These are phyloP conservation scores for Lizanozyma gosingica DNA, from an alignment of 1,139 yeast genomes.

Conservation along the genomic window DNA sequence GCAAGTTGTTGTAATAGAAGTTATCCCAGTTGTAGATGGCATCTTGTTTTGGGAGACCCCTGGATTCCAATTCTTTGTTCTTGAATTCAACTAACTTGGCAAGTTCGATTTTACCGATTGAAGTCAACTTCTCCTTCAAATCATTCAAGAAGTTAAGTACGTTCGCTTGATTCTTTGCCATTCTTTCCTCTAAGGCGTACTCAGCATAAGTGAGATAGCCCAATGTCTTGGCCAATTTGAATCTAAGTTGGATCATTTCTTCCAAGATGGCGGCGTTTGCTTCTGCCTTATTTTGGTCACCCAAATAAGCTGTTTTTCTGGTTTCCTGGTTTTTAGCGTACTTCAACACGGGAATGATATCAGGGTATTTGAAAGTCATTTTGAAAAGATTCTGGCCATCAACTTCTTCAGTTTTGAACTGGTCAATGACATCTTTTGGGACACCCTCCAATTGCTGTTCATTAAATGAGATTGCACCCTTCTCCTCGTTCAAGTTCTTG, in stretches of 20 bases:
- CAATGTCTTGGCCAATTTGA: constrained; percentile 49
- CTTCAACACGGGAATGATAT: constrained; percentile 65
- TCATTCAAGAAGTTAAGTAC: constrained; percentile 57
- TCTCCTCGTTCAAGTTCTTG: constrained; percentile 65
- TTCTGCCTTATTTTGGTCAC: constrained; percentile 58
- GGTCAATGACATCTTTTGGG: constrained; percentile 52
- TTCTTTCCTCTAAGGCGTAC: constrained; percentile 62
- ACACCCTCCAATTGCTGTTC: constrained; percentile 65
- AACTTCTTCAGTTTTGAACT: constrained; percentile 39
- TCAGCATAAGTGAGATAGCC: constrained; percentile 65
- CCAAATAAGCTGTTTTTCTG: constrained; percentile 55
- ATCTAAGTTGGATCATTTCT: constrained; percentile 53
- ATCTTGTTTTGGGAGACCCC: constrained; percentile 30
- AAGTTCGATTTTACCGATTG: constrained; percentile 51
- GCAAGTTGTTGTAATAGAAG: constrained; percentile 52
- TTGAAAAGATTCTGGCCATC: constrained; percentile 23
- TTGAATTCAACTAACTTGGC: constrained; percentile 43
- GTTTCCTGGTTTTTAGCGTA: constrained; percentile 57
- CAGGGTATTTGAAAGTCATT: constrained; percentile 78
- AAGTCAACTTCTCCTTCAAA: constrained; percentile 46
- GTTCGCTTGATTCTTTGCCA: constrained; percentile 61
- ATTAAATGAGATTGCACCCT: constrained; percentile 50
- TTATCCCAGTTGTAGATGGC: constrained; percentile 67
- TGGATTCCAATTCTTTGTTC: constrained; percentile 37
- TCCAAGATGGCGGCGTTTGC: constrained; percentile 52